phyloP scores from a whole-genome alignment of 225 moss, liverwort and hornwort genomes.

The Pseudoscleropodium purum region DNA sequence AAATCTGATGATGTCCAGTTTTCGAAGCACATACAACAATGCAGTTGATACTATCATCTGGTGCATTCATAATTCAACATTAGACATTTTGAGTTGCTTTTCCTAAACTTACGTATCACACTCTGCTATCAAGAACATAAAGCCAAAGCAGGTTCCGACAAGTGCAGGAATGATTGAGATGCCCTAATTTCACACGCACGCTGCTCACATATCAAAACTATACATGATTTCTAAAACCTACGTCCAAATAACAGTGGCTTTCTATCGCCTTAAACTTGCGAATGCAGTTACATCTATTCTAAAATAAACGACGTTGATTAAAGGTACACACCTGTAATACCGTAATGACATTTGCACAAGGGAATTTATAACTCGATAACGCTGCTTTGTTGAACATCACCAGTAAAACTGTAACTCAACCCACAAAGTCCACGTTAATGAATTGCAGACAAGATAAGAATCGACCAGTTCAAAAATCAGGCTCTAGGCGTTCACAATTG shows the following conservation, averaged over 20 bases:
- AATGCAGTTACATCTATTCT: not conserved
- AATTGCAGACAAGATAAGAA: not conserved
- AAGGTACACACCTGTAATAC: constrained; percentile 63
- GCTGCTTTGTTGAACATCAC: constrained; percentile 99
- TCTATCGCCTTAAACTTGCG: not conserved
- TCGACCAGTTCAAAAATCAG: not conserved
- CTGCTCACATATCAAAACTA: not conserved
- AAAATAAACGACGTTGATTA: not conserved
- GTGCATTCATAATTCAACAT: not conserved
- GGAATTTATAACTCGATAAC: constrained; percentile 76
- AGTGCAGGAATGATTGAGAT: not conserved
- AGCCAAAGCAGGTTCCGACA: not conserved
- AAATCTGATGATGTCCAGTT: constrained; percentile 64
- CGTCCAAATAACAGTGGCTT: not conserved
- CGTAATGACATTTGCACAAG: constrained; percentile 93
- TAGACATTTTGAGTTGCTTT: not conserved
- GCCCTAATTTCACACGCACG: not conserved
- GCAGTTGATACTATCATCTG: constrained; percentile 92
- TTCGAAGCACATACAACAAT: constrained; percentile 64
- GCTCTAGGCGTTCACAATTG: not conserved
- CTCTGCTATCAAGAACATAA: not conserved
- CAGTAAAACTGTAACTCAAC: constrained; percentile 57
- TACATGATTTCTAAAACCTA: not conserved
- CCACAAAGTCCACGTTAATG: not conserved
- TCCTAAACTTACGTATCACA: not conserved